Conservation (phyloP, 2,329 filamentous ascomycete genomes). For the Chaetomiaceae sp. region DNA sequence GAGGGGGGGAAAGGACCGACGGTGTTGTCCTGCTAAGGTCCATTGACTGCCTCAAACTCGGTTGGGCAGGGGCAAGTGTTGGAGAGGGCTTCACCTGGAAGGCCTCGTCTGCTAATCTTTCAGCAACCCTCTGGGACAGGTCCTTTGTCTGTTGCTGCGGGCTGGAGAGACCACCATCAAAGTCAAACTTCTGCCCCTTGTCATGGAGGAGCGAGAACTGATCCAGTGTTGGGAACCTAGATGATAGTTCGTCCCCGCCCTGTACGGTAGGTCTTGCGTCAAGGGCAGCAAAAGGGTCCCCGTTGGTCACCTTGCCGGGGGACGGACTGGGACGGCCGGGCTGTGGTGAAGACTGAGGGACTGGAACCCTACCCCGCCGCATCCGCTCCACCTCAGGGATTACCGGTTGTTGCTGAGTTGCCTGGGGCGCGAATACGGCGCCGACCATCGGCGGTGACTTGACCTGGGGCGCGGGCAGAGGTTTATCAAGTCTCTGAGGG, state of each 20-base stretch:
- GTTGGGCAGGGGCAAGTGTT: conserved; percentile 24
- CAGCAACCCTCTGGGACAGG: conserved; percentile 63
- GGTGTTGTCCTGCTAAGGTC: conserved; percentile 32
- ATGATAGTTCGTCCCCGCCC: conserved; percentile 73
- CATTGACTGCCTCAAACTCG: conserved; percentile 29
- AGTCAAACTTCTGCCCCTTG: conserved; percentile 77
- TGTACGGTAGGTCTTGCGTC: conserved; percentile 59
- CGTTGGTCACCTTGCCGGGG: conserved; percentile 62
- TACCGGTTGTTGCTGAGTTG: conserved; percentile 62
- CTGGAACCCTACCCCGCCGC: conserved; percentile 73
- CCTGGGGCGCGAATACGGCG: conserved; percentile 69
- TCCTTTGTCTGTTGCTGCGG: conserved; percentile 47
- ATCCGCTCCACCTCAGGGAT: conserved; percentile 92
- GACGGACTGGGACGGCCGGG: conserved; percentile 59
- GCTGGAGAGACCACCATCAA: conserved; percentile 54
- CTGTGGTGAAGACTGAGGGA: conserved; percentile 38
- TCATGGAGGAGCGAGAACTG: conserved; percentile 91
- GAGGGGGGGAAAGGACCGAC: conserved; percentile 33
- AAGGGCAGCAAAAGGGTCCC: conserved; percentile 86
- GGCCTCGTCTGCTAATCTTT: conserved; percentile 78
- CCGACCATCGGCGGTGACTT: conserved; percentile 63
- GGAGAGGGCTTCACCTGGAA: conserved; percentile 53
- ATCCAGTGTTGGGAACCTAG: conserved; percentile 83
- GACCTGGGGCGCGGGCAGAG: conserved; percentile 49
- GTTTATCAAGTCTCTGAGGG: conserved; percentile 47